Conservation (phyloP, 2,329 filamentous ascomycete species). For the Cladosporium sp. region DNA sequence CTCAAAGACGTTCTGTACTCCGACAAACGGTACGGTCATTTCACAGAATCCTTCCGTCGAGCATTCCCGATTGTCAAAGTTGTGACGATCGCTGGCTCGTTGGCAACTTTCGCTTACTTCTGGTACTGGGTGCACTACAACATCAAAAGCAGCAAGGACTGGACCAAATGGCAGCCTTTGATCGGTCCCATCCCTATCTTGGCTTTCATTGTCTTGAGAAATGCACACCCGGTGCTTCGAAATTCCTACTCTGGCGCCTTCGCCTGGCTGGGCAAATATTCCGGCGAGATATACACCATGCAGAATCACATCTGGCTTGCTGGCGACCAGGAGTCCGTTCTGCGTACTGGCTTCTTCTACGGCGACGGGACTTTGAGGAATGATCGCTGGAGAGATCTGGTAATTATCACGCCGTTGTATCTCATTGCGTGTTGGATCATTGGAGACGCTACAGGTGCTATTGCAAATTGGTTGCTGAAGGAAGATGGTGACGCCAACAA, state of each 20-base stretch:
- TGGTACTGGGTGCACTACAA: constrained; percentile 29
- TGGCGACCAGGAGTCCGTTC: constrained; percentile 56
- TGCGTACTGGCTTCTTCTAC: constrained; percentile 42
- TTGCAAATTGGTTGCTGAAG: constrained; percentile 43
- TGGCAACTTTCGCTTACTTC: constrained; percentile 33
- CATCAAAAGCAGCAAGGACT: constrained; percentile 43
- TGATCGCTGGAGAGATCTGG: constrained; percentile 40
- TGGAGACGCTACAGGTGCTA: constrained; percentile 39
- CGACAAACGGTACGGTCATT: constrained; percentile 13
- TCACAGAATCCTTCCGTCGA: constrained; percentile 24
- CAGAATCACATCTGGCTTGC: constrained; percentile 64
- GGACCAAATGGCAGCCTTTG: constrained; percentile 55
- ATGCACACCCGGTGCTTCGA: constrained; percentile 45
- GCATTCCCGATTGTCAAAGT: constrained; percentile 23
- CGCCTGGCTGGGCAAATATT: constrained; percentile 57
- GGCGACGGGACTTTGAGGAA: constrained; percentile 29
- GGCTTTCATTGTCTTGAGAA: constrained; percentile 55
- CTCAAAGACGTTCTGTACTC: constrained; percentile 23
- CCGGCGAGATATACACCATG: constrained; percentile 61
- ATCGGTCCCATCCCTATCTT: constrained; percentile 57
- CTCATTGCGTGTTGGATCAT: constrained; percentile 45
- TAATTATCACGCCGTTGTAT: constrained; percentile 45
- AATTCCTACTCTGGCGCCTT: constrained; percentile 50
- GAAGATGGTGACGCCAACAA: constrained; percentile 18
- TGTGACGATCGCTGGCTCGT: constrained; percentile 16